phyloP scores from a whole-genome alignment of 129 eudicot species.

The Cynara cardunculus region DNA sequence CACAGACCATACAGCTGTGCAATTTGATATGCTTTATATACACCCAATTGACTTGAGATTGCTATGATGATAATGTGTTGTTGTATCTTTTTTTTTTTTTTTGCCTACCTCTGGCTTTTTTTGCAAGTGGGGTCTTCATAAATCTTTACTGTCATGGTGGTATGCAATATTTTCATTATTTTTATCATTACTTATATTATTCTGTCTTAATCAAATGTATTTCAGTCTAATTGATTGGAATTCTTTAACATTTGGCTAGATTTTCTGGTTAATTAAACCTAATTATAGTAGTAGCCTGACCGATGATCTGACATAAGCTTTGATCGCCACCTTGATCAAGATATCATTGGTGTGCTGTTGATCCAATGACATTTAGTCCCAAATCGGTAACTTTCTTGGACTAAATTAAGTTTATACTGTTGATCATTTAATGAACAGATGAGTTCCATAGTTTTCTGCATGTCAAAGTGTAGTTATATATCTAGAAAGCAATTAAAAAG shows the following conservation, averaged over 20 bases:
- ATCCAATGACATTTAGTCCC: neutral
- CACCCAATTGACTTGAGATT: constrained; percentile 20
- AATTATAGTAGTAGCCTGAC: constrained; percentile 20
- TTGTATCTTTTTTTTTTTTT: constrained; percentile 15
- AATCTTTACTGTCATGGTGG: constrained; percentile 18
- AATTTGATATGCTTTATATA: constrained; percentile 19
- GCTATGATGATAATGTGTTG: constrained; percentile 13
- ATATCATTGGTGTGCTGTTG: neutral
- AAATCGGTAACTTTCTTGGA: constrained; percentile 14
- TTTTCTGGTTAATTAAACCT: constrained; percentile 23
- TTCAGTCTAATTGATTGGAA: constrained; percentile 19
- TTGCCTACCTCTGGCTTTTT: constrained; percentile 22
- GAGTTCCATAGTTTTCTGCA: neutral
- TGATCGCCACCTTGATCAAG: constrained; percentile 19
- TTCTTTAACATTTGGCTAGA: neutral
- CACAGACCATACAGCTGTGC: constrained; percentile 28
- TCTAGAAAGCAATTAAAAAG: neutral
- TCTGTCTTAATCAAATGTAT: constrained; percentile 18
- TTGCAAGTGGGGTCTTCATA: constrained; percentile 30
- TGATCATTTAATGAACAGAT: neutral
- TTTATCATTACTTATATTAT: neutral
- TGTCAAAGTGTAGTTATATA: constrained; percentile 4
- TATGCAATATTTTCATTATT: neutral
- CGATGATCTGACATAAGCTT: constrained; percentile 17
- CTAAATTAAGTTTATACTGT: neutral